Base-by-base conservation (phyloP, 129 eudicot genomes). In the Logfia minima region DNA sequence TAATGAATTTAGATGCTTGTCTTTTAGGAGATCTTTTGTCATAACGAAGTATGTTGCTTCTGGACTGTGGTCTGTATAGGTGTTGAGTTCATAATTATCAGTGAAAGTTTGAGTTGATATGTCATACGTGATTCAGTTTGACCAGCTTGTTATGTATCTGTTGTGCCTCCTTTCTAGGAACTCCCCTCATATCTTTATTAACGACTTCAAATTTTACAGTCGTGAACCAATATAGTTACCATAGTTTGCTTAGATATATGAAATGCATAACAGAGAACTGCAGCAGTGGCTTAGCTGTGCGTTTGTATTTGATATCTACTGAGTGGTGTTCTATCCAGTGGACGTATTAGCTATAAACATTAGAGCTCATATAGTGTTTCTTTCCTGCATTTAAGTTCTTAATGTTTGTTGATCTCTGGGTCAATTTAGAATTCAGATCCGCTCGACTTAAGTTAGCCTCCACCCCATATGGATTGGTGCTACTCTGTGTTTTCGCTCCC, bases 21-120 rank as follows among this genome's bases (percentile, higher is more conserved):
- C 53, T 34, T 56, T 16, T 73, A 22, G 77, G 37, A 73, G 67
- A 58, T 73, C 37, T 34, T 19, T 10, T 14, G 32, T 21, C n/a
- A n/a, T n/a, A n/a, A n/a, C n/a, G n/a, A 70, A 13, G 59, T 45
- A 24, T 9, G 75, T 51, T 48, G 52, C 52, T 68, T 68, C 55
- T 71, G 39, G 37, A 48, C 43, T 26, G 53, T 55, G 35, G 41
- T 18, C 19, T 71, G 34, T 31, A 26, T 0, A 29, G 75, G 16
- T 19, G 3, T 48, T 1, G 22, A 63, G n/a, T 31, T 26, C 10
- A 28, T 28, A 5, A 63, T 17, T 5, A 58, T 58, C 39, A 23
- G 5, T 64, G 16, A 14, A 29, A 16, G 18, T 64, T 64, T 64
- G 43, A 16, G 69, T 64, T 64, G 43, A 64, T 64, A 64, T 31